Percentiles rank a stretch among this genome's conserved stretches.
Evolutionary conservation across 768 basidiomycete genomes (phyloP).

Genomic region (Terana coerulea): DNA sequence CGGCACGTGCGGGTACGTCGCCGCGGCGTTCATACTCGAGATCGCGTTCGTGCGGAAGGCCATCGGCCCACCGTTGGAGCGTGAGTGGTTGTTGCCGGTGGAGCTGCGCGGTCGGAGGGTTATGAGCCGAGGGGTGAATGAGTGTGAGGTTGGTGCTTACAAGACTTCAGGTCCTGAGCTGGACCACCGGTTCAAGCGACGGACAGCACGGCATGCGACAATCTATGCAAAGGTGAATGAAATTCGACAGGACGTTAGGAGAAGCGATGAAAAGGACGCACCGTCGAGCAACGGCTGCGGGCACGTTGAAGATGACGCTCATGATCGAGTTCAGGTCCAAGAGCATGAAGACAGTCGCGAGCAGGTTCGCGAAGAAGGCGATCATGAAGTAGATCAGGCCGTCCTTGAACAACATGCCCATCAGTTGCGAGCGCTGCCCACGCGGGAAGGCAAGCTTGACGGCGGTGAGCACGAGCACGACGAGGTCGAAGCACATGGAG

Average conservation of each 20-base stretch:
- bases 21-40: not conserved
- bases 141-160: not conserved
- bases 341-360: constrained; percentile 63
- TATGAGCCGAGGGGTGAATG: constrained; percentile 6
- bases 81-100: not conserved
- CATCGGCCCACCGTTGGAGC: not conserved
- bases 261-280: constrained; percentile 30
- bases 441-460: constrained; percentile 51
- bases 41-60: not conserved
- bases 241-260: too few species aligned
- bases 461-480: constrained; percentile 58
- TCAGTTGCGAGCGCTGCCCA: constrained; percentile 52
- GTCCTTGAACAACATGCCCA: constrained; percentile 63
- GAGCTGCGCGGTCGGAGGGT: constrained; percentile 12
- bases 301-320: constrained; percentile 68
- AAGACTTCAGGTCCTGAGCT: constrained; percentile 45
- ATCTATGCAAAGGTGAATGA: constrained; percentile 39
- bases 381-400: constrained; percentile 70
- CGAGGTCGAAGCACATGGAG: constrained; percentile 68
- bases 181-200: constrained; percentile 57
- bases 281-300: constrained; percentile 66
- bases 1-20: constrained; percentile 26
- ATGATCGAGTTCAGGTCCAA: constrained; percentile 69
- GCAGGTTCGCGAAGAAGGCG: constrained; percentile 66
- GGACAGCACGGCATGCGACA: constrained; percentile 59